phyloP scores from a whole-genome alignment of 805 yeast species.

The Saturnispora quitensis region DNA sequence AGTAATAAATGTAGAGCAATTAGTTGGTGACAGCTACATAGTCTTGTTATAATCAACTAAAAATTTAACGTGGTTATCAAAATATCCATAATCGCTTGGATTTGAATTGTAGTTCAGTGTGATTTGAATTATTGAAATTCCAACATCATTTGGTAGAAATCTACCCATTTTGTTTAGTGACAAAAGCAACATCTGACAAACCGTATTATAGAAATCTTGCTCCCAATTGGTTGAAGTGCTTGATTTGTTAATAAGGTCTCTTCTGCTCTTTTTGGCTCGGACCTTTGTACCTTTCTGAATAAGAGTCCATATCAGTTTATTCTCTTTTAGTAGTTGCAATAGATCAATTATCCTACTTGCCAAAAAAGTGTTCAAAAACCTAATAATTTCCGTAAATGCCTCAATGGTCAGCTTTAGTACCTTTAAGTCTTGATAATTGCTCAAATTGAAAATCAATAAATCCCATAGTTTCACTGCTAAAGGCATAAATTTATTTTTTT shows the following conservation, averaged over 20 bases:
- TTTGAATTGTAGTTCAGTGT: constrained; percentile 21
- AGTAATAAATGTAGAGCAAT: background rate
- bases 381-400: constrained; percentile 22
- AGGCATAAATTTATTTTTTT: constrained; percentile 37
- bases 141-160: constrained; percentile 31
- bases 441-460: constrained; percentile 22
- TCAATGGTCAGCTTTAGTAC: constrained; percentile 25
- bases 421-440: constrained; percentile 20
- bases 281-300: constrained; percentile 10
- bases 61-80: constrained; percentile 17
- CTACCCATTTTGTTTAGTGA: constrained; percentile 34
- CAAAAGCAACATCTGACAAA: constrained; percentile 26
- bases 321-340: constrained; percentile 17
- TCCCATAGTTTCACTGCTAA: constrained; percentile 48
- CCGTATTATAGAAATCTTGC: constrained; percentile 17
- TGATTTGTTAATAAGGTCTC: constrained; percentile 12
- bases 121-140: constrained; percentile 29
- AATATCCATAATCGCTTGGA: constrained; percentile 22
- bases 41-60: background rate
- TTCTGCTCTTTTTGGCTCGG: background rate
- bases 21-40: background rate
- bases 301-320: constrained; percentile 8
- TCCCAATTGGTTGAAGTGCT: constrained; percentile 24
- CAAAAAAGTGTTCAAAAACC: constrained; percentile 38
- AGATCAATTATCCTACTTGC: constrained; percentile 38